Evolutionary conservation across 805 yeast genomes (phyloP).

Genomic region (Debaryomyces castellii): DNA sequence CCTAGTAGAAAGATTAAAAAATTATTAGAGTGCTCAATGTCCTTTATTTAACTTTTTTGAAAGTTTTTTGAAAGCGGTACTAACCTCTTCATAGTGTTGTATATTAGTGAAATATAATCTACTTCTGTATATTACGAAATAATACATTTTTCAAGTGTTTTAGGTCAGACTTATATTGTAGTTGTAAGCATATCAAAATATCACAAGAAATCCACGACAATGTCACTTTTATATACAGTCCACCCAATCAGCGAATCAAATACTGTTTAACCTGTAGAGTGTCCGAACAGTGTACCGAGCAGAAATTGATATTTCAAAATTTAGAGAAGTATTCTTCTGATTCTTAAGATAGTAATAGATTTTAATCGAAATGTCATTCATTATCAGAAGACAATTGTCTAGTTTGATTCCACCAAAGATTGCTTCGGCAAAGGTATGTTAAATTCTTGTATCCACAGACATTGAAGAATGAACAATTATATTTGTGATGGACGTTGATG

Average conservation of each 20-base stretch:
- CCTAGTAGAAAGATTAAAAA: too few relatives aligned
- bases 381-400: slow-evolving; percentile 89
- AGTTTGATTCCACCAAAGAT: slow-evolving; percentile 98
- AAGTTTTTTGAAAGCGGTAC: slow-evolving; percentile 11
- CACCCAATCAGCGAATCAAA: slow-evolving; percentile 6
- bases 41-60: too few relatives aligned
- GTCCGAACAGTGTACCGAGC: slow-evolving; percentile 7
- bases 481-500: background rate
- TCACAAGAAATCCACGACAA: background rate
- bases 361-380: slow-evolving; percentile 61
- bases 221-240: background rate
- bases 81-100: slow-evolving; percentile 36
- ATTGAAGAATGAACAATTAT: background rate
- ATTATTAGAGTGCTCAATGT: too few relatives aligned
- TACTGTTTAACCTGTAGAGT: slow-evolving; percentile 1
- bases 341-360: background rate
- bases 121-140: background rate
- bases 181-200: background rate
- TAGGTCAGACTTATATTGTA: background rate
- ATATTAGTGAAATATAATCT: slow-evolving; percentile 37
- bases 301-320: slow-evolving; percentile 2
- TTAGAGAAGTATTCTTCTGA: background rate
- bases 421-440: slow-evolving; percentile 86
- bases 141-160: background rate
- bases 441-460: background rate